Percentiles rank a stretch among this genome's conserved stretches.
Conservation (phyloP, 1,284 basidiomycete genomes). For the Microbotryum saponariae region DNA sequence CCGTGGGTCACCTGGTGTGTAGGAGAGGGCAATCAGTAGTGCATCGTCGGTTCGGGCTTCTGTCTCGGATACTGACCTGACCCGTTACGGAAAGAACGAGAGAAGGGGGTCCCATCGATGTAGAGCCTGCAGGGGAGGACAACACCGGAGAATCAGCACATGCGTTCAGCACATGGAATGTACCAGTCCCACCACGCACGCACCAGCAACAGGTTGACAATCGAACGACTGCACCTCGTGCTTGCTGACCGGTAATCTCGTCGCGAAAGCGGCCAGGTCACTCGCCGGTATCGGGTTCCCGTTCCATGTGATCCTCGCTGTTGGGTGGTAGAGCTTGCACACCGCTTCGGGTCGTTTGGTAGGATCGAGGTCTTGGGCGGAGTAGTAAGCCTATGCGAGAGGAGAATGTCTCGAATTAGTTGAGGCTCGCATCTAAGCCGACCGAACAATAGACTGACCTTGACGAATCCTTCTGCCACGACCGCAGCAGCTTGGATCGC, state of each 20-base stretch:
- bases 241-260: slow-evolving; percentile 38
- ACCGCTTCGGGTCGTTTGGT: slow-evolving; percentile 43
- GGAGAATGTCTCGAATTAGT: neutral
- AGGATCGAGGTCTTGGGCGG: slow-evolving; percentile 11
- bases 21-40: neutral
- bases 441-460: slow-evolving; percentile 1
- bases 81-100: slow-evolving; percentile 25
- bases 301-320: slow-evolving; percentile 72
- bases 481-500: slow-evolving; percentile 15
- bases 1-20: slow-evolving; percentile 57
- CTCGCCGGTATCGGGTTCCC: slow-evolving; percentile 66
- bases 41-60: neutral
- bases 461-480: slow-evolving; percentile 12
- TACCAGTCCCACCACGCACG: slow-evolving; percentile 28
- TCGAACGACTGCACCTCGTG: slow-evolving; percentile 78
- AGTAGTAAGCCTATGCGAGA: slow-evolving; percentile 20
- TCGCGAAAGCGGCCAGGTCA: slow-evolving; percentile 48
- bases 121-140: no score
- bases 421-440: neutral
- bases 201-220: slow-evolving; percentile 76
- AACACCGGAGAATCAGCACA: no score
- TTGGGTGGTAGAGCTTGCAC: slow-evolving; percentile 65
- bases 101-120: slow-evolving; percentile 10
- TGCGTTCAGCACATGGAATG: no score
- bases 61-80: slow-evolving; percentile 7